These are phyloP conservation scores for Dothistroma septosporum DNA, from an alignment of 2,329 filamentous ascomycete genomes.

Conservation along the genomic window DNA sequence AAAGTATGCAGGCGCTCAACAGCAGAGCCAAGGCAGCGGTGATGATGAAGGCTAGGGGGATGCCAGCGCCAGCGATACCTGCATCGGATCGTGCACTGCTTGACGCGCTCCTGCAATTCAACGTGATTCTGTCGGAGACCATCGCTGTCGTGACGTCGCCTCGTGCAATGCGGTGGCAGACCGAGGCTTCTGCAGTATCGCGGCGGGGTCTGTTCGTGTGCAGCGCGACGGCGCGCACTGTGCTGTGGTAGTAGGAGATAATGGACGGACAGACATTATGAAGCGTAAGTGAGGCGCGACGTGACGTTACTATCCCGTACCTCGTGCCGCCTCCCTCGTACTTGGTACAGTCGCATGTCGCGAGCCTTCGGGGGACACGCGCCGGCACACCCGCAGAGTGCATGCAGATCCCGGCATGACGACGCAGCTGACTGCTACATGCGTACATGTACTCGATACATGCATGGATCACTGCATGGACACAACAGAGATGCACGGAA, in stretches of 20 bases:
- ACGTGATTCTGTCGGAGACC: not conserved
- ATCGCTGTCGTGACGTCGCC: not conserved
- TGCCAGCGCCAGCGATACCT: conserved; percentile 55
- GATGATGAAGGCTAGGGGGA: conserved; percentile 63
- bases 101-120: conserved; percentile 46
- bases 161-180: not conserved
- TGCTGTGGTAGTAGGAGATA: not conserved
- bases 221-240: not conserved
- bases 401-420: too few species aligned
- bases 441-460: too few species aligned
- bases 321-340: too few species aligned
- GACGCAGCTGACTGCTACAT: too few species aligned
- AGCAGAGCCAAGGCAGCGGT: conserved; percentile 57
- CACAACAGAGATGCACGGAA: too few species aligned
- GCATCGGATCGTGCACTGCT: conserved; percentile 49
- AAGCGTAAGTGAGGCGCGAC: too few species aligned
- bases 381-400: too few species aligned
- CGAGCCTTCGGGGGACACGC: too few species aligned
- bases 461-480: too few species aligned
- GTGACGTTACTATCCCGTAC: too few species aligned
- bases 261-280: not conserved
- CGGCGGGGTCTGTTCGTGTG: not conserved
- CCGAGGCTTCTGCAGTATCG: too few species aligned
- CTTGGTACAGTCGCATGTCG: too few species aligned
- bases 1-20: conserved; percentile 56